Evolutionary conservation across 2,329 filamentous ascomycete species (phyloP), one percentile per base, ranked within the genome.

Genomic region (Botryotinia calthae): DNA sequence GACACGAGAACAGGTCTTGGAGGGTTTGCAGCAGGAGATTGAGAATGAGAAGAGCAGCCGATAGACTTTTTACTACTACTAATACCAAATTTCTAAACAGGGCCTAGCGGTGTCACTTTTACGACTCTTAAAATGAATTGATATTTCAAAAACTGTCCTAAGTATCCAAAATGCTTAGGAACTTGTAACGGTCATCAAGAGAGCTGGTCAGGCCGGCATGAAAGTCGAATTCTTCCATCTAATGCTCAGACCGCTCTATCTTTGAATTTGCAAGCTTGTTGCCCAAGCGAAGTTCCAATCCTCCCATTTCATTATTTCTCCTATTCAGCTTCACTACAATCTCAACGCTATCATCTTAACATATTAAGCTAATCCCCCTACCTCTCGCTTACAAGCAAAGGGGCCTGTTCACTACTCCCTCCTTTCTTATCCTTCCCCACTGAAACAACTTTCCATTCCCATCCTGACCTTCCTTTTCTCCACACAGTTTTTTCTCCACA

Each of bases 1-100:
- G 79, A 90, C 90, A 76, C 87, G 96, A 75, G 89, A 95, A 82
- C 88, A 91, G 76, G 88, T 91, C 44, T 84, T 99, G 79, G 89
- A 92, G 65, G 91, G 93, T 81, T 81, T 98, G 81, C 88, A 89
- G 82, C 86, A 89, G 80, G 90, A 98, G 84, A 92, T 98, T 82
- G 94, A 98, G 79, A 91, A 93, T 34, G 95, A 95, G 87, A 96
- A 93, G 85, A 84, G 84, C 73, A 84, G 86, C 74, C 84, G 84
- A 82, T 86, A 78, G 74, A 54, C 28, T 66, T 34, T 34, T 66
- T 34, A 54, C 74, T 69, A 46, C 54, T 63, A 59, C 25, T 58
- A 74, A 74, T 74, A 63, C 37, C 28, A 71, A 61, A 64, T 67
- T 34, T 64, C 65, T 71, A 61, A 40, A 71, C 54, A 56, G 20